Percentiles rank a stretch among this genome's conserved stretches.
Evolutionary conservation across 352 stramenopile genomes (phyloP).

Genomic region (Pythium dissimile): DNA sequence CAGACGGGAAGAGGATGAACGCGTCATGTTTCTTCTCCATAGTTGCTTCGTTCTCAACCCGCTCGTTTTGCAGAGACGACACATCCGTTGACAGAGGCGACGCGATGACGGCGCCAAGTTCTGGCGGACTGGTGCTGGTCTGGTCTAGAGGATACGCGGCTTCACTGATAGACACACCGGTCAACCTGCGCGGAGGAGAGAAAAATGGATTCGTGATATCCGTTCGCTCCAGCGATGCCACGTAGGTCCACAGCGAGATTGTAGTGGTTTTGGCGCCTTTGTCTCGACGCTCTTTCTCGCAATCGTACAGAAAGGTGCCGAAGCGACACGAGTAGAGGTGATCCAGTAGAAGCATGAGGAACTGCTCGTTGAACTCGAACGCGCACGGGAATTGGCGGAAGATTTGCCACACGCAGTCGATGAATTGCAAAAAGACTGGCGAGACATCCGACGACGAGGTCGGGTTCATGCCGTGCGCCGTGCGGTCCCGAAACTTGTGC

Average conservation of each 20-base stretch:
- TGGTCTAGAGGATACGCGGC: neutral
- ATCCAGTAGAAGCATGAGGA: conserved; percentile 76
- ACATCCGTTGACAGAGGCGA: neutral
- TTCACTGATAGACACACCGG: conserved; percentile 3
- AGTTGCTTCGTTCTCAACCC: conserved; percentile 4
- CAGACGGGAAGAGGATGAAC: conserved; percentile 4
- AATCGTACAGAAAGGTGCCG: conserved; percentile 97
- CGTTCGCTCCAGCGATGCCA: conserved; percentile 54
- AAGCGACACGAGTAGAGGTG: conserved; percentile 81
- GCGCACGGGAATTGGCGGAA: conserved; percentile 68
- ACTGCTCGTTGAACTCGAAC: conserved; percentile 87
- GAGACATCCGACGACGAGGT: conserved; percentile 93
- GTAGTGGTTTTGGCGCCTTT: conserved; percentile 50
- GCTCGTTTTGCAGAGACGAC: neutral
- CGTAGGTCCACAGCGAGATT: conserved; percentile 75
- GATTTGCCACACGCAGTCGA: conserved; percentile 87
- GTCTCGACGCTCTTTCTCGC: conserved; percentile 65
- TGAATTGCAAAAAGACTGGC: conserved; percentile 95
- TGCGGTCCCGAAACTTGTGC: conserved; percentile 84
- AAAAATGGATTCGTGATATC: conserved; percentile 80
- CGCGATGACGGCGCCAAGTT: neutral
- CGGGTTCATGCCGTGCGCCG: conserved; percentile 45
- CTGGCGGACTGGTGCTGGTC: neutral
- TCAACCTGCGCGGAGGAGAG: conserved; percentile 20
- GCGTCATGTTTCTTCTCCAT: neutral